Evolutionary conservation across 2,329 filamentous ascomycete genomes (phyloP), one percentile per base, ranked within the genome.

Genomic region (Kalmusia sp.): DNA sequence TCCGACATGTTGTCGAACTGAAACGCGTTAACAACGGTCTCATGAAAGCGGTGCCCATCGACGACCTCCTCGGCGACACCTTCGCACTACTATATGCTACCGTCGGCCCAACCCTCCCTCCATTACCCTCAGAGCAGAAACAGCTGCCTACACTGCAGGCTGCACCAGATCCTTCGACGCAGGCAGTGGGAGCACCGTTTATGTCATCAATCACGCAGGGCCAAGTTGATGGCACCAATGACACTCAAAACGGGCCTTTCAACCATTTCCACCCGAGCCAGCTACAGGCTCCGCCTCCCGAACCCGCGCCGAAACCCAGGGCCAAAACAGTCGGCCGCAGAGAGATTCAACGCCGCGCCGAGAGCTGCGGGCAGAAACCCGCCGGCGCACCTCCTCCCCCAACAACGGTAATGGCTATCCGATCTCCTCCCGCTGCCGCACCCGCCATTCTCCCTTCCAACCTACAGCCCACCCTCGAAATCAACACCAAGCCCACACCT

Each of bases 11-110:
- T 1, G 79, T 88, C 22, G 88, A 91, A 62, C 76, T 91, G 28
- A 90, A 90, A 68, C 88, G 87, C 70, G 83, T 97, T 38, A 99
- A 99, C 69, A 88, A 88, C 34, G 89, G 88, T 40, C 81, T 96
- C 6, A 95, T 96, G 84, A 97, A 96, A 74, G 84, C 89, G 0
- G 84, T 87, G 0, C 82, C 88, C 8, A 93, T 98, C 38, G 95
- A 99, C 65, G 95, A 99, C 67, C 82, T 98, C n/a, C 90, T 97
- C 60, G 90, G 88, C 19, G 95, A 99, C 74, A 87, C 90, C 43
- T 99, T 96, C 73, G 89, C 91, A 1, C 82, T 86, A 43, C 79
- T 96, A 14, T 95, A 91, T 69, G 81, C 83, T 15, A 84, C 88
- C 25, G 77, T 92, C 43, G 86, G 86, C 2, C 83, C 83, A 35